These are phyloP conservation scores for Aciculoconidium aculeatum DNA, from an alignment of 805 yeast species.

Conservation along the genomic window DNA sequence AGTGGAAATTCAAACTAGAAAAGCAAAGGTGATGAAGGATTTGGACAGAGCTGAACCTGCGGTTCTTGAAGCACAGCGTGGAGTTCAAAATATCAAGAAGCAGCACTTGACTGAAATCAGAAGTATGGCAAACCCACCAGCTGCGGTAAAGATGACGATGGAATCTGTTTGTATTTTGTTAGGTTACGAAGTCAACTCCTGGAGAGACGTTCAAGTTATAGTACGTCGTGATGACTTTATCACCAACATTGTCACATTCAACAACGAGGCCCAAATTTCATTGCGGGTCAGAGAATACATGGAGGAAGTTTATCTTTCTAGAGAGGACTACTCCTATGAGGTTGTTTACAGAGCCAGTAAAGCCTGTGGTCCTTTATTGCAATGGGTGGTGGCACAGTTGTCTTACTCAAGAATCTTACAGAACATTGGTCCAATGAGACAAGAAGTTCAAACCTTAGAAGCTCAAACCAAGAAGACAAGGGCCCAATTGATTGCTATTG, in stretches of 20 bases:
- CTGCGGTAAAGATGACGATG: conserved; percentile 73
- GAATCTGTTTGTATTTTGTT: conserved; percentile 84
- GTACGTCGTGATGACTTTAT: conserved; percentile 86
- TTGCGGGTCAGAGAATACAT: conserved; percentile 48
- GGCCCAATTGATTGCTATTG: conserved; percentile 68
- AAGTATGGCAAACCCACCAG: conserved; percentile 88
- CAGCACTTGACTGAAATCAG: conserved; percentile 86
- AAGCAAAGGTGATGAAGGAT: conserved; percentile 51
- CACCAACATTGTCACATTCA: conserved; percentile 69
- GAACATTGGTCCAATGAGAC: conserved; percentile 64
- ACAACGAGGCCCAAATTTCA: conserved; percentile 54
- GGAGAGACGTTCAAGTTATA: conserved; percentile 83
- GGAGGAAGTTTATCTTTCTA: conserved; percentile 53
- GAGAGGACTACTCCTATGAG: conserved; percentile 62
- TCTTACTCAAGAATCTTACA: conserved; percentile 66
- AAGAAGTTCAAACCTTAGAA: conserved; percentile 60
- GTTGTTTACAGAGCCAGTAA: conserved; percentile 84
- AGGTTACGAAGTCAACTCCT: conserved; percentile 58
- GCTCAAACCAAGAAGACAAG: conserved; percentile 52
- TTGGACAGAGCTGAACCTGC: conserved; percentile 81
- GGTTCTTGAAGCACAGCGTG: conserved; percentile 73
- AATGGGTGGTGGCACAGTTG: conserved; percentile 90
- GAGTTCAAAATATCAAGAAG: conserved; percentile 89
- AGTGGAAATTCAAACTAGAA: conserved; percentile 47
- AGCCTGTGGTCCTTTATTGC: conserved; percentile 87